Evolutionary conservation across 129 eudicot species (phyloP).

Genomic region (Artemisia annua): DNA sequence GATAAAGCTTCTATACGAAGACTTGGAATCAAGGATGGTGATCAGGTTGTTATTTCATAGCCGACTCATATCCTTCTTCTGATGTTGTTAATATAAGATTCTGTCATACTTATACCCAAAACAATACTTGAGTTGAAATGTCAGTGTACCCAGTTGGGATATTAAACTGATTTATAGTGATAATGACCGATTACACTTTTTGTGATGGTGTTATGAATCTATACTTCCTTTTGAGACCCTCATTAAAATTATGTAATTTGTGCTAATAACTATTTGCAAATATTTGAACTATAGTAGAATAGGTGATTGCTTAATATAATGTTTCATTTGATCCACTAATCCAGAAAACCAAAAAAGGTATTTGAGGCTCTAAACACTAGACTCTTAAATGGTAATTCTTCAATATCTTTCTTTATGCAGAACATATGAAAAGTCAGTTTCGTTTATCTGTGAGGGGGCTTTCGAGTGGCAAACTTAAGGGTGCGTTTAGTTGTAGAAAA

Average conservation of each 20-base stretch:
- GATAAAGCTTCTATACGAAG: conserved; percentile 44
- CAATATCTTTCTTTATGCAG: too few relatives aligned
- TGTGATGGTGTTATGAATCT: too few relatives aligned
- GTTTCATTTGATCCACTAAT: neutral
- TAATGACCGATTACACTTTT: neutral
- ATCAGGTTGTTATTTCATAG: conserved; percentile 41
- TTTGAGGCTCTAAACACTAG: neutral
- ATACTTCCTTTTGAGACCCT: too few relatives aligned
- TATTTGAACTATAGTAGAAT: neutral
- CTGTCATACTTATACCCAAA: neutral
- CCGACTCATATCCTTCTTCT: conserved; percentile 9
- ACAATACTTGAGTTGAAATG: neutral
- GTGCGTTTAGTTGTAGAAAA: too few relatives aligned
- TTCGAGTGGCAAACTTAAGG: too few relatives aligned
- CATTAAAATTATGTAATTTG: neutral
- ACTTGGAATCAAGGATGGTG: conserved; percentile 64
- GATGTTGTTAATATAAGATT: conserved; percentile 7
- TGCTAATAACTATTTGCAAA: neutral
- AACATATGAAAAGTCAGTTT: too few relatives aligned
- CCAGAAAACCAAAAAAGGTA: neutral
- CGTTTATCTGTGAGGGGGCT: too few relatives aligned
- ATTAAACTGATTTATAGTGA: neutral
- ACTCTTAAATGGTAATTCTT: too few relatives aligned
- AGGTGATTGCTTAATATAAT: neutral
- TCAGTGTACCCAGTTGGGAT: neutral